Evolutionary conservation across 169 alveolate genomes (phyloP).

Genomic region (Amoebophrya sp.): DNA sequence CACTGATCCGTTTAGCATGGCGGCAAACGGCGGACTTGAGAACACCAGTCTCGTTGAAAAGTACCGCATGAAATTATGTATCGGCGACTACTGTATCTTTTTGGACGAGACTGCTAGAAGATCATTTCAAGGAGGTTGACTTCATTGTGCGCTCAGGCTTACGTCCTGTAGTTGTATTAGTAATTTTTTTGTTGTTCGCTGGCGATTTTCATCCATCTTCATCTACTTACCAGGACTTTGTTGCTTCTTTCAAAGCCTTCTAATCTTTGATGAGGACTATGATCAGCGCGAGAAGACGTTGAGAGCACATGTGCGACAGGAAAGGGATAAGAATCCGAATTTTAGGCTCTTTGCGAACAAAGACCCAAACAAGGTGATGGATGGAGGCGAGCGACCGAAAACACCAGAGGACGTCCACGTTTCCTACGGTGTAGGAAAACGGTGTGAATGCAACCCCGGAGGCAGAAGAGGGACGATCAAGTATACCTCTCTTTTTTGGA

Average conservation of each 20-base stretch:
- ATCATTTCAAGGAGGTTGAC: too few relatives aligned
- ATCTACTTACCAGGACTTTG: too few relatives aligned
- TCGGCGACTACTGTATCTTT: too few relatives aligned
- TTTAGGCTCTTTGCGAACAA: not conserved
- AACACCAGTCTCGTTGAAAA: not conserved
- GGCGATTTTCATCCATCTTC: too few relatives aligned
- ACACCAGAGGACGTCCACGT: conserved; percentile 18
- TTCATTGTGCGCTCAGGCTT: too few relatives aligned
- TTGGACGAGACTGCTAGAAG: too few relatives aligned
- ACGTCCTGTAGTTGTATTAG: too few relatives aligned
- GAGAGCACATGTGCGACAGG: not conserved
- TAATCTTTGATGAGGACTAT: not conserved
- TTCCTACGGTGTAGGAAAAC: not conserved
- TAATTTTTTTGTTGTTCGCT: too few relatives aligned
- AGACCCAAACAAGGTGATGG: not conserved
- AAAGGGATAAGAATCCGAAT: not conserved
- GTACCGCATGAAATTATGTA: not conserved
- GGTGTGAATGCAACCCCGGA: conserved; percentile 25
- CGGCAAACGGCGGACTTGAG: not conserved
- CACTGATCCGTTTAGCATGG: not conserved
- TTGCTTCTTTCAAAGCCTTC: too few relatives aligned
- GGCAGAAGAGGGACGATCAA: not conserved
- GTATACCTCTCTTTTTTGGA: not conserved
- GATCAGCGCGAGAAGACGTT: not conserved
- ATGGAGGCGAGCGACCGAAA: not conserved